Percentiles rank a stretch among this genome's conserved stretches.
Conservation (phyloP, 768 basidiomycete species). For the Boletus rubropictus region DNA sequence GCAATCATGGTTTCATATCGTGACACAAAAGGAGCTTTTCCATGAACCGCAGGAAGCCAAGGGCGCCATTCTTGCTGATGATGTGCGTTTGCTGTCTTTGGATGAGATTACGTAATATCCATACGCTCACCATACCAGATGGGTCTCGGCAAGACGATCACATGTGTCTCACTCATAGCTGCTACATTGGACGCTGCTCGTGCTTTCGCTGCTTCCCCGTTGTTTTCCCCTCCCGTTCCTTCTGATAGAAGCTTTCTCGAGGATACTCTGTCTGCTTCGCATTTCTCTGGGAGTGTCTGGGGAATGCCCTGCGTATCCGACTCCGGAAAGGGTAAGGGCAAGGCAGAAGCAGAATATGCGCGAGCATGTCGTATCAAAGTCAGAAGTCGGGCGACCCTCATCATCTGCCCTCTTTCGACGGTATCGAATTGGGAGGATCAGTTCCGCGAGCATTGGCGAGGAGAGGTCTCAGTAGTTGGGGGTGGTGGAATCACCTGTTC, state of each 20-base stretch:
- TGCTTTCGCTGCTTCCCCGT: slow-evolving; percentile 54
- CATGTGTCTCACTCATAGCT: slow-evolving; percentile 89
- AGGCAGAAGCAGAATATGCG: slow-evolving; percentile 61
- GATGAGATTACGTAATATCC: slow-evolving; percentile 11
- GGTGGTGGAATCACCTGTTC: slow-evolving; percentile 49
- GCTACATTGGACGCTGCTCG: slow-evolving; percentile 70
- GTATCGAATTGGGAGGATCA: slow-evolving; percentile 99
- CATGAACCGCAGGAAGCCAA: slow-evolving; percentile 67
- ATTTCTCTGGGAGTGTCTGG: slow-evolving; percentile 79
- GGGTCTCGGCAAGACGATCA: slow-evolving; percentile 97
- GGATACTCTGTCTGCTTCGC: slow-evolving; percentile 38
- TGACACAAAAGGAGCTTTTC: slow-evolving; percentile 73
- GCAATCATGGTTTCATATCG: slow-evolving; percentile 72
- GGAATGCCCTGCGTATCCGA: slow-evolving; percentile 62
- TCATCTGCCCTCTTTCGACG: slow-evolving; percentile 93
- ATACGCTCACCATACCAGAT: slow-evolving; percentile 48
- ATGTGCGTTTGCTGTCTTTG: slow-evolving; percentile 52
- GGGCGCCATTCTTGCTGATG: slow-evolving; percentile 92
- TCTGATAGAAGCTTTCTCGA: slow-evolving; percentile 32
- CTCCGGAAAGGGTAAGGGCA: slow-evolving; percentile 53
- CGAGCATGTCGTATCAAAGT: slow-evolving; percentile 74
- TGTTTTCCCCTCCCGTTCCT: slow-evolving; percentile 41
- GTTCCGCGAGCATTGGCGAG: slow-evolving; percentile 94
- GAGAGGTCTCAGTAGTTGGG: slow-evolving; percentile 77
- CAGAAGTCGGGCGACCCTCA: slow-evolving; percentile 86